Conservation (phyloP, 441 rosid species). For the Erodium chrysanthum region DNA sequence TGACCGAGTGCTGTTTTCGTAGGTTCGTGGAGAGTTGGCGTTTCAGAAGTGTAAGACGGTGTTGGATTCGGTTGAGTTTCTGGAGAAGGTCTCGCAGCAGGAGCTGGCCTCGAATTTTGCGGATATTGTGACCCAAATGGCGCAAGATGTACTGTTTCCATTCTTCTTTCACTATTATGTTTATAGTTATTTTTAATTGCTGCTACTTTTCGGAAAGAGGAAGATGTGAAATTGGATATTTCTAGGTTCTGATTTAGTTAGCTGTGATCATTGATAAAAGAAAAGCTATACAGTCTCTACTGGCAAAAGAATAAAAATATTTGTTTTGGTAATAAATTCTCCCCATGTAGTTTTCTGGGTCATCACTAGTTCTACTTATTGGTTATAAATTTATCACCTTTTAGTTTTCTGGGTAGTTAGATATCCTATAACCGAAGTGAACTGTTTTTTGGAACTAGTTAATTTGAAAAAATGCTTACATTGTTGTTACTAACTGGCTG, state of each 20-base stretch:
- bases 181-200: not conserved
- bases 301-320: not conserved
- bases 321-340: not conserved
- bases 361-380: not conserved
- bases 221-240: not conserved
- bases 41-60: constrained; percentile 70
- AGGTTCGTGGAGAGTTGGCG: constrained; percentile 94
- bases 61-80: constrained; percentile 57
- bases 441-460: not conserved
- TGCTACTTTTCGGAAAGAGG: not conserved
- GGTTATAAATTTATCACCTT: not conserved
- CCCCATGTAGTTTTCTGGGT: not conserved
- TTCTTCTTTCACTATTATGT: not conserved
- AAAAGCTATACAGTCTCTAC: not conserved
- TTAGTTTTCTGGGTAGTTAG: not conserved
- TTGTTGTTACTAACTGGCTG: not conserved
- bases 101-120: constrained; percentile 67
- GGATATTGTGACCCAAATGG: constrained; percentile 83
- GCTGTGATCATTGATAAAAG: not conserved
- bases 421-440: not conserved
- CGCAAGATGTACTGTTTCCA: constrained; percentile 55
- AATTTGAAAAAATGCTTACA: not conserved
- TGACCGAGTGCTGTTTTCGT: constrained; percentile 11
- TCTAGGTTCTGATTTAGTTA: constrained; percentile 1
- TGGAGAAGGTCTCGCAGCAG: constrained; percentile 37